These are phyloP conservation scores for Daedaleopsis nitida DNA, from an alignment of 768 basidiomycete genomes.

Conservation along the genomic window DNA sequence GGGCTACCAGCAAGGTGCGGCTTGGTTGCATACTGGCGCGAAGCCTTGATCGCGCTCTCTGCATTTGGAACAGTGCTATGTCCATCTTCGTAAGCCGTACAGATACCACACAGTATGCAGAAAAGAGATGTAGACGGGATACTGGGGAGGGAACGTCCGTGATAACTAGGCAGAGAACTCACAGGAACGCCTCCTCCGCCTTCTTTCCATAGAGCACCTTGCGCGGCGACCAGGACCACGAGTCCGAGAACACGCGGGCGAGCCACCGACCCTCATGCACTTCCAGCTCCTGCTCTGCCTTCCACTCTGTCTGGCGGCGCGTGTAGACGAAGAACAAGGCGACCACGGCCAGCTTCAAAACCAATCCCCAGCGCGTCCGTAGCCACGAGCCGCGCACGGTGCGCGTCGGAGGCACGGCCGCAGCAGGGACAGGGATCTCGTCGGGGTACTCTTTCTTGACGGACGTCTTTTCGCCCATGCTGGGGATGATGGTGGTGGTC, in stretches of 20 bases:
- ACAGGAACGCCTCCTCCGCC: constrained; percentile 51
- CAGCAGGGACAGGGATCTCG: constrained; percentile 17
- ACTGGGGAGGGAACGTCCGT: too few relatives aligned
- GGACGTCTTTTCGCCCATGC: constrained; percentile 13
- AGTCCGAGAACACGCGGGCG: constrained; percentile 21
- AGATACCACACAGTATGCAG: too few relatives aligned
- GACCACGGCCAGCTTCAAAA: constrained; percentile 10
- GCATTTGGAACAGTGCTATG: constrained; percentile 53
- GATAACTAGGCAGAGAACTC: constrained; percentile 19
- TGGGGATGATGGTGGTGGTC: constrained; percentile 4
- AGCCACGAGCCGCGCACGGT: constrained; percentile 1
- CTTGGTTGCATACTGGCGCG: constrained; percentile 51
- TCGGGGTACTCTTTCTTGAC: constrained; percentile 3
- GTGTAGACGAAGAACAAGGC: neutral
- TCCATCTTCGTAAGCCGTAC: too few relatives aligned
- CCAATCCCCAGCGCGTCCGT: neutral
- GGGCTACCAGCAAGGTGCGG: constrained; percentile 66
- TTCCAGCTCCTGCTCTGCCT: constrained; percentile 10
- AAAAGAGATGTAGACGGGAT: too few relatives aligned
- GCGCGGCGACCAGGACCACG: constrained; percentile 9
- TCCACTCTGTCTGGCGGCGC: neutral
- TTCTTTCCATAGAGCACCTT: constrained; percentile 35
- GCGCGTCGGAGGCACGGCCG: constrained; percentile 6
- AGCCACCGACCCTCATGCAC: constrained; percentile 19
- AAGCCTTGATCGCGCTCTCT: constrained; percentile 50